Conservation (phyloP, 495 filamentous ascomycete genomes). For the Penicillium lagena region DNA sequence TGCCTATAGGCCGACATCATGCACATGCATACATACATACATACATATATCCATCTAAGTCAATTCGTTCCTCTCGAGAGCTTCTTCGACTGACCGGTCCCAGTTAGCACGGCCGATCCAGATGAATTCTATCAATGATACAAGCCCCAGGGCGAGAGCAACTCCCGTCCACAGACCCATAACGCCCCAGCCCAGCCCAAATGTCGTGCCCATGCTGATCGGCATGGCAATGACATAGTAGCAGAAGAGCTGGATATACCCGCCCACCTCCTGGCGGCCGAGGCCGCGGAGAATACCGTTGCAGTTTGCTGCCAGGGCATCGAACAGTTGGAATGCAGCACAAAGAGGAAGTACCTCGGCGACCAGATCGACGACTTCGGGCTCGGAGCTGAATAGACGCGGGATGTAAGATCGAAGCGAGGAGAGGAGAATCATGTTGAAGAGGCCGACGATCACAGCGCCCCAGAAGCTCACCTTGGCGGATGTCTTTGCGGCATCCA, state of each 20-base stretch:
- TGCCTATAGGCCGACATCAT: too few species aligned
- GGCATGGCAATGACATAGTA: constrained; percentile 87
- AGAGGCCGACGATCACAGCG: constrained; percentile 61
- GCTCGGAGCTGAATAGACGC: constrained; percentile 71
- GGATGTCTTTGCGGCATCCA: constrained; percentile 62
- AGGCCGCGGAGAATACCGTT: constrained; percentile 81
- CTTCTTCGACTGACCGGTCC: constrained; percentile 69
- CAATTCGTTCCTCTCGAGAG: constrained; percentile 57
- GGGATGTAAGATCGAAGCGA: constrained; percentile 62
- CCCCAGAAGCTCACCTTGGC: constrained; percentile 62
- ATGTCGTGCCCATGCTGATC: constrained; percentile 69
- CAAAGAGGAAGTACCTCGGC: constrained; percentile 68
- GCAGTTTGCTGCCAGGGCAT: constrained; percentile 68
- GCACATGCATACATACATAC: too few species aligned
- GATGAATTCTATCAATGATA: constrained; percentile 56
- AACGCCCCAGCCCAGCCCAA: constrained; percentile 66
- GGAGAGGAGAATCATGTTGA: constrained; percentile 66
- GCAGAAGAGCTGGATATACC: constrained; percentile 74
- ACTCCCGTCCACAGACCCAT: constrained; percentile 79
- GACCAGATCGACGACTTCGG: constrained; percentile 70
- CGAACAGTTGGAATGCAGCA: constrained; percentile 84
- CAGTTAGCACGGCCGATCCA: constrained; percentile 65
- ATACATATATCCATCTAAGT: constrained; percentile 39
- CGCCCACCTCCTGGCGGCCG: constrained; percentile 80
- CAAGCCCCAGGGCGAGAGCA: constrained; percentile 59